Evolutionary conservation across 1,139 yeast genomes (phyloP), one percentile per base, ranked within the genome.

Genomic region (Geotrichum phurueaensis): DNA sequence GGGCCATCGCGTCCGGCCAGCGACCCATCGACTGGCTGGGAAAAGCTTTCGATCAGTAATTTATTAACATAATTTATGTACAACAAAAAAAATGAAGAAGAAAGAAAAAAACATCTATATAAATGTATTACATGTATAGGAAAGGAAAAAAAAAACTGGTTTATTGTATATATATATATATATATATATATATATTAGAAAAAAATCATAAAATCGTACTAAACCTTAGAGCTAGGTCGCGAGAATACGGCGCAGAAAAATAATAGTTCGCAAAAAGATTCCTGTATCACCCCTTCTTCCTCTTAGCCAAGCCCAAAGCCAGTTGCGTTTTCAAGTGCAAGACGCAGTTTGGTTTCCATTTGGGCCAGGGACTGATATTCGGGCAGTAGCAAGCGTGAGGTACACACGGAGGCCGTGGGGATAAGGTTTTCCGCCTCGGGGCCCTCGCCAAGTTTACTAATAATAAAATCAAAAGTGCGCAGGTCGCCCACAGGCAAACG

Each of bases 361-460:
- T 60, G 59, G 6, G 58, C 59, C 31, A 58, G 57, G 20, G 63
- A 57, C 6, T 49, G 49, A 53, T 70, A 71, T n/a, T 62, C 65
- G 2, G 74, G 73, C 27, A 71, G 62, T 15, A 68, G 56, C 45
- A 71, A 56, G 12, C 66, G 59, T 27, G 68, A 65, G 50, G 69
- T 67, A 52, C 74, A 71, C 2, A 70, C 70, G 0, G 71, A 66
- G 3, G 74, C 66, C 1, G 71, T 63, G 9, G 74, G 73, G 7
- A 70, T 55, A 5, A 39, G 47, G 20, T 39, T 39, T 7, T 7
- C 47, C 15, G 65, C 55, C 13, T 62, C 54, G n/a, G 45, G 57
- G 56, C 66, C 67, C 4, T 64, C 54, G 1, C 68, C 70, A 53
- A 68, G 69, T 9, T 63, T 48, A 55, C 63, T 65, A 33, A 71